These are phyloP conservation scores for Aegilops tauschii DNA, from an alignment of 176 grass and related monocot genomes.

Conservation along the genomic window DNA sequence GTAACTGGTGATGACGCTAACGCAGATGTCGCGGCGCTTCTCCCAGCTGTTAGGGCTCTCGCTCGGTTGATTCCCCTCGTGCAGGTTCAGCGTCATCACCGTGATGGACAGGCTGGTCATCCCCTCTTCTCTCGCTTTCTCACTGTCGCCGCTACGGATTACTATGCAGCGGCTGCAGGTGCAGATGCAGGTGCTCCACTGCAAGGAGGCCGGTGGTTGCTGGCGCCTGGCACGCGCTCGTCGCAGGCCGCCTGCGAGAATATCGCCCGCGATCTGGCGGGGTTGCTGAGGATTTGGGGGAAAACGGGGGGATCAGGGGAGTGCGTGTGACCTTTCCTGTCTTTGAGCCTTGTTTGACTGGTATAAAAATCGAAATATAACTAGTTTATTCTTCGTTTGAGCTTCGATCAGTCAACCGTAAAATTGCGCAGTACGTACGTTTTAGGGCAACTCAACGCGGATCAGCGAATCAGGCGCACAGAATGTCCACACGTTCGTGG, in stretches of 20 bases:
- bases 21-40: constrained; percentile 83
- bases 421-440: no score
- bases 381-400: not conserved
- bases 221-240: not conserved
- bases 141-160: not conserved
- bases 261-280: constrained; percentile 9
- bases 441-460: no score
- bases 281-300: constrained; percentile 22
- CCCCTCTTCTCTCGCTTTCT: constrained; percentile 21
- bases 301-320: not conserved
- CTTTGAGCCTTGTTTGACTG: not conserved
- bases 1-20: constrained; percentile 95
- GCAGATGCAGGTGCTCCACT: not conserved
- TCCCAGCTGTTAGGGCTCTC: constrained; percentile 89
- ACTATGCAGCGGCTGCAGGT: not conserved
- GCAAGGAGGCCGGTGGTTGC: not conserved
- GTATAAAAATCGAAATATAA: not conserved
- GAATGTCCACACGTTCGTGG: no score
- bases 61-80: constrained; percentile 70
- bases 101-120: constrained; percentile 85
- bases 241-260: not conserved
- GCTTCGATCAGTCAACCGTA: not conserved
- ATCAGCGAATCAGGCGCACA: no score
- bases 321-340: not conserved
- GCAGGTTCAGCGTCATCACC: constrained; percentile 89